Conservation (phyloP, 2,329 filamentous ascomycete species). For the Dendrostoma leiphaemia region DNA sequence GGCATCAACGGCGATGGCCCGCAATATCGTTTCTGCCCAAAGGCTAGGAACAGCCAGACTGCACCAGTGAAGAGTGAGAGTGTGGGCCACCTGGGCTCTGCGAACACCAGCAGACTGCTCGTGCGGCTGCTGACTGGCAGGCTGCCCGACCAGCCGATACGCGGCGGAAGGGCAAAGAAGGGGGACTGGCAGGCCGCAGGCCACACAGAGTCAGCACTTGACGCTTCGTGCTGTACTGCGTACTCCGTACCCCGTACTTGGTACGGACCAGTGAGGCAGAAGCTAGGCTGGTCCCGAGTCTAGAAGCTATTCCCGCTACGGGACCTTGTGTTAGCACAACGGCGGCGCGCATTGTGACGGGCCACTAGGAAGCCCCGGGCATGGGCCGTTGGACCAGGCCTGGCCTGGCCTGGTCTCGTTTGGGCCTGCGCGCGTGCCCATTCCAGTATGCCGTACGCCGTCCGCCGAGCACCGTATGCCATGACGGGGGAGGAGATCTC, state of each 20-base stretch:
- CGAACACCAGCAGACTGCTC: no score
- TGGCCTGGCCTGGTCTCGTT: no score
- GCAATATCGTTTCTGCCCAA: conserved; percentile 30
- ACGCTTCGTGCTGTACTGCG: no score
- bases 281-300: conserved; percentile 11
- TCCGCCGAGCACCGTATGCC: no score
- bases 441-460: no score
- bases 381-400: no score
- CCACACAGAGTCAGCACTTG: no score
- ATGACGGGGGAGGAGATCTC: no score
- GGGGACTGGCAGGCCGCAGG: conserved; percentile 5
- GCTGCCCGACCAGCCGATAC: neutral
- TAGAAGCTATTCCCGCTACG: conserved; percentile 3
- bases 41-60: conserved; percentile 12
- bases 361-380: conserved; percentile 1
- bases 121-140: no score
- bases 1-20: conserved; percentile 29
- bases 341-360: neutral
- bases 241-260: neutral
- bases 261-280: neutral
- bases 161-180: neutral
- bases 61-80: neutral
- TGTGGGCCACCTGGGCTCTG: neutral
- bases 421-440: no score
- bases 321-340: neutral